These are phyloP conservation scores for Arachis stenosperma DNA, from an alignment of 306 rosid genomes.

Conservation along the genomic window DNA sequence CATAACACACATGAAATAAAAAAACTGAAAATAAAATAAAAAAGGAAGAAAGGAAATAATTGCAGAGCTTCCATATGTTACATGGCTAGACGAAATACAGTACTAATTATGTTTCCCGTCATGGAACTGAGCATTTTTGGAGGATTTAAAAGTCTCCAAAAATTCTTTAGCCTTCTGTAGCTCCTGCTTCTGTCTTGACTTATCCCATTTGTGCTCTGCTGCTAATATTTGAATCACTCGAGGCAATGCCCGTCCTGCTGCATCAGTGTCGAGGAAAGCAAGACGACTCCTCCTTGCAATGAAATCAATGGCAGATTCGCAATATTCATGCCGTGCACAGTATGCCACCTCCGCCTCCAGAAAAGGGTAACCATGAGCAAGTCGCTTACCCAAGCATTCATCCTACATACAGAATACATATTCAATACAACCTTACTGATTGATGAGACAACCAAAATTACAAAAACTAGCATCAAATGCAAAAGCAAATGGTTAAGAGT, in stretches of 20 bases:
- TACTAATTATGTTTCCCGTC: constrained; percentile 77
- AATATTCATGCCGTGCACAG: constrained; percentile 89
- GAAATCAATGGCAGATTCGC: constrained; percentile 88
- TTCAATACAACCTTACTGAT: constrained; percentile 2
- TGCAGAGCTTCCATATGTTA: not conserved
- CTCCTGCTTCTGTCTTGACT: constrained; percentile 72
- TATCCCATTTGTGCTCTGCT: constrained; percentile 80
- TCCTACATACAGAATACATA: constrained; percentile 50
- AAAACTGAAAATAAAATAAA: not conserved
- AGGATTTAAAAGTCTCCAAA: constrained; percentile 82
- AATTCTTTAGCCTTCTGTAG: constrained; percentile 56
- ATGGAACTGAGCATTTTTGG: constrained; percentile 77
- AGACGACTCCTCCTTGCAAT: constrained; percentile 85
- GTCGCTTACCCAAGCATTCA: constrained; percentile 84
- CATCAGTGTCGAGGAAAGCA: constrained; percentile 91
- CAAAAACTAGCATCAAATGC: constrained; percentile 1
- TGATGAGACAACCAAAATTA: constrained; percentile 11
- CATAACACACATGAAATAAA: not conserved
- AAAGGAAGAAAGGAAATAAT: not conserved
- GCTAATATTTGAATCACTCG: constrained; percentile 79
- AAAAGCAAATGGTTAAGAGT: not conserved
- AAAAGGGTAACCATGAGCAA: constrained; percentile 90
- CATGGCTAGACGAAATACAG: not conserved
- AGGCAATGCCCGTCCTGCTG: constrained; percentile 81
- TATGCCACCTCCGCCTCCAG: constrained; percentile 94